Percentiles rank a stretch among this genome's conserved stretches.
phyloP scores from a whole-genome alignment of 2,329 filamentous ascomycete species.

The Hawksworthiomyces lignivorus region DNA sequence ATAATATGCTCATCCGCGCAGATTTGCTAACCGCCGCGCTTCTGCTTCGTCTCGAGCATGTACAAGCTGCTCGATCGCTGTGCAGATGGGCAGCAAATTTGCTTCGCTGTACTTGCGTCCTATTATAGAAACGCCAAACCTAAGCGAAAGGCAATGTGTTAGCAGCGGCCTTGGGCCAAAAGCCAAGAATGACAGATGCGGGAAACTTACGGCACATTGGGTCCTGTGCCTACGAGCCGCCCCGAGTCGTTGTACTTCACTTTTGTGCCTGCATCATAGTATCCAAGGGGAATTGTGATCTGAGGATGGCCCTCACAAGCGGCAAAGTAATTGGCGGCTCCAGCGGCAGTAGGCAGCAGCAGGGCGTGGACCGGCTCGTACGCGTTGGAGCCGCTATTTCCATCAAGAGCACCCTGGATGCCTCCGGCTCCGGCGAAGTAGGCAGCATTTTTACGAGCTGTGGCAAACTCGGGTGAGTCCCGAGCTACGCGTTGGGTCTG shows the following conservation, averaged over 20 bases:
- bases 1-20: conserved; percentile 4
- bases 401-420: conserved; percentile 38
- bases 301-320: conserved; percentile 52
- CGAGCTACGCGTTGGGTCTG: background rate
- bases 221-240: conserved; percentile 43
- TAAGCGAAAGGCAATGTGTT: background rate
- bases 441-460: background rate
- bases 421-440: conserved; percentile 48
- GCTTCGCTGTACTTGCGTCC: conserved; percentile 55
- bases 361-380: conserved; percentile 45
- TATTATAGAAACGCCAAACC: conserved; percentile 56
- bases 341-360: conserved; percentile 44
- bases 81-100: conserved; percentile 55
- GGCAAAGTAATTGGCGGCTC: conserved; percentile 48
- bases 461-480: conserved; percentile 27
- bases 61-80: conserved; percentile 59
- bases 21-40: conserved; percentile 12
- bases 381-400: background rate
- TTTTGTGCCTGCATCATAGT: conserved; percentile 41
- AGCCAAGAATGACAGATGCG: background rate
- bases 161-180: too few species aligned
- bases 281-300: conserved; percentile 56
- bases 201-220: conserved; percentile 29
- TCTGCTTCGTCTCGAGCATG: conserved; percentile 20
- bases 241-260: conserved; percentile 34